Evolutionary conservation across 805 yeast genomes (phyloP).

Genomic region (Komagataella pastoris): DNA sequence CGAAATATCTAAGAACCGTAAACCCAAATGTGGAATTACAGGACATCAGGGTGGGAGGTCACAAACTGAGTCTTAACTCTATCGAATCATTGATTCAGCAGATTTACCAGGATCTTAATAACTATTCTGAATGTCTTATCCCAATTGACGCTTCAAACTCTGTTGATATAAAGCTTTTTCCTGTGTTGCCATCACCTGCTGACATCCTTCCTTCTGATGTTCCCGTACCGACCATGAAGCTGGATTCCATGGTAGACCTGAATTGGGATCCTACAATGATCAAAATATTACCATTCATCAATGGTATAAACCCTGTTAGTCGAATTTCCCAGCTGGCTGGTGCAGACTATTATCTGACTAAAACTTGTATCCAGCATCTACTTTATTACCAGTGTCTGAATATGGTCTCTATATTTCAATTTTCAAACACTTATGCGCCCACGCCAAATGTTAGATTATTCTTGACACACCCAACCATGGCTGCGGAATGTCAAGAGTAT

Average conservation of each 20-base stretch:
- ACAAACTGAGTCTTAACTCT: slow-evolving; percentile 19
- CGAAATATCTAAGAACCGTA: slow-evolving; percentile 16
- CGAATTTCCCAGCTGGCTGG: slow-evolving; percentile 69
- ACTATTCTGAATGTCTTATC: slow-evolving; percentile 90
- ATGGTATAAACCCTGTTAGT: slow-evolving; percentile 77
- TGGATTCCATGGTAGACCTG: slow-evolving; percentile 64
- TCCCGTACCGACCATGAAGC: slow-evolving; percentile 77
- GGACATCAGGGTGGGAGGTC: slow-evolving; percentile 10
- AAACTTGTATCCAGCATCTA: slow-evolving; percentile 82
- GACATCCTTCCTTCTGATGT: slow-evolving; percentile 72
- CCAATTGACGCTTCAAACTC: slow-evolving; percentile 85
- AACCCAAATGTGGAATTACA: slow-evolving; percentile 11
- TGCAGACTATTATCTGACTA: slow-evolving; percentile 66
- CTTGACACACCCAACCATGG: slow-evolving; percentile 48
- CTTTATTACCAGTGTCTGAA: slow-evolving; percentile 81
- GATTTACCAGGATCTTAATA: slow-evolving; percentile 86
- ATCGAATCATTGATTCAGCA: slow-evolving; percentile 77
- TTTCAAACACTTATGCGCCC: slow-evolving; percentile 78
- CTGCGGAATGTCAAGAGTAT: slow-evolving; percentile 77
- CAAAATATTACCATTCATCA: slow-evolving; percentile 70
- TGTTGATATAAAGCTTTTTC: slow-evolving; percentile 88
- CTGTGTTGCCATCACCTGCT: slow-evolving; percentile 73
- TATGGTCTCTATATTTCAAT: slow-evolving; percentile 80
- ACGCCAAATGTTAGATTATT: slow-evolving; percentile 66
- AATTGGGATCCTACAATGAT: slow-evolving; percentile 98